These are phyloP conservation scores for Apiospora kogelbergensis DNA, from an alignment of 2,329 filamentous ascomycete species.

Conservation along the genomic window DNA sequence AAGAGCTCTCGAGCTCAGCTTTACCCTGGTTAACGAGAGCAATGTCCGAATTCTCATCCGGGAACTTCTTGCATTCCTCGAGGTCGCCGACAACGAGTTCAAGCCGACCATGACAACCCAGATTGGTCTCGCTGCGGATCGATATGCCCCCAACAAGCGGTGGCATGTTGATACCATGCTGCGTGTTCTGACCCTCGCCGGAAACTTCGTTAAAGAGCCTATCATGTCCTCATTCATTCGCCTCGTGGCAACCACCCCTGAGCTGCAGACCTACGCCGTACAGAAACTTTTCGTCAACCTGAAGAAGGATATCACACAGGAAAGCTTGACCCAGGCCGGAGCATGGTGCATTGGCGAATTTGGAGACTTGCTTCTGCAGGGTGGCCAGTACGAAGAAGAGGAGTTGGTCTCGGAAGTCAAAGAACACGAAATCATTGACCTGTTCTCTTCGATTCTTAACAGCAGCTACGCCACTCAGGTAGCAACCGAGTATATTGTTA, in stretches of 20 bases:
- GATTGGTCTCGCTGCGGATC: conserved; percentile 94
- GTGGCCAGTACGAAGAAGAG: conserved; percentile 91
- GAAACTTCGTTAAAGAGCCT: conserved; percentile 96
- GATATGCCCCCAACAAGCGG: conserved; percentile 93
- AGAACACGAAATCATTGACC: conserved; percentile 85
- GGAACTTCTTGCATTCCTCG: conserved; percentile 90
- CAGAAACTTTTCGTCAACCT: conserved; percentile 90
- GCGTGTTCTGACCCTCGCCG: conserved; percentile 86
- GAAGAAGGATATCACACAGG: conserved; percentile 96
- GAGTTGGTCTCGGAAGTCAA: conserved; percentile 79
- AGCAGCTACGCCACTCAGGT: conserved; percentile 92
- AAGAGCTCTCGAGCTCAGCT: conserved; percentile 94
- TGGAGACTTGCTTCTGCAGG: conserved; percentile 83
- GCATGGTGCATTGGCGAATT: conserved; percentile 99
- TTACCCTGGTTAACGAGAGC: conserved; percentile 95
- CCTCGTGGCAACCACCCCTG: conserved; percentile 89
- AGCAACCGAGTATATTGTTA: conserved; percentile 94
- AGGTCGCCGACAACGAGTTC: conserved; percentile 97
- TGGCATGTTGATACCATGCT: conserved; percentile 99
- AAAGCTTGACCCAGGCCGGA: conserved; percentile 88
- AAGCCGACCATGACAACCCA: conserved; percentile 98
- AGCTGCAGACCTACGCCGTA: conserved; percentile 93
- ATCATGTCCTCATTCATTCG: conserved; percentile 96
- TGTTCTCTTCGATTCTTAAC: conserved; percentile 90
- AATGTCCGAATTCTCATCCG: conserved; percentile 93